Evolutionary conservation across 2,329 filamentous ascomycete genomes (phyloP), one percentile per base, ranked within the genome.

Genomic region (Orbilia ellipsospora): DNA sequence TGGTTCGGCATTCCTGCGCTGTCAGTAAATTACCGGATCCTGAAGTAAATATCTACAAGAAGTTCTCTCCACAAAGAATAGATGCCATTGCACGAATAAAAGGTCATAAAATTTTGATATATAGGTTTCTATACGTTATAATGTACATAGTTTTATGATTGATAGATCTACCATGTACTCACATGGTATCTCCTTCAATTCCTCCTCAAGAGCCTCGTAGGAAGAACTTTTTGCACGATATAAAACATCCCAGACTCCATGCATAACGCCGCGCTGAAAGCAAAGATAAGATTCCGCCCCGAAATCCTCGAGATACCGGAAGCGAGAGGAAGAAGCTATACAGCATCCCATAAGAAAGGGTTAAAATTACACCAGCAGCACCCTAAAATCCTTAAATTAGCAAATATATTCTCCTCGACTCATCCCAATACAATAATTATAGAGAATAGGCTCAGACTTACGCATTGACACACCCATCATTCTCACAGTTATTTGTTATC

Each of bases 381-480:
- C 44, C 64, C 72, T 75, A 56, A 26, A 66, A 36, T 26, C 36
- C 23, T 31, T 10, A 52, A 23, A 23, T 62, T 40, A 63, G 63
- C 57, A 36, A 36, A 10, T 36, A 36, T 10, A 36, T 36, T 36
- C 31, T 36, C 31, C 10, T 10, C 31, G 31, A 36, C 31, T 36
- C 31, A 63, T 42, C n/a, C 18, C 51, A 16, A n/a, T n/a, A 36
- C 31, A 40, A 10, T 16, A 28, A 13, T 31, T 15, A 26, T 8
- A 4, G 20, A 52, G 13, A 36, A 15, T 44, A 48, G n/a, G 20
- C 48, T 23, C 56, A 18, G 57, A 82, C 82, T 79, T 80, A 85
- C 82, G 85, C 86, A 82, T 88, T 88, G 60, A 89, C 83, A 81
- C 87, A 89, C 40, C 88, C 88, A 79, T 90, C 88, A 77, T 88